These are phyloP conservation scores for Pulicaria dysenterica DNA, from an alignment of 129 eudicot species.

Conservation along the genomic window DNA sequence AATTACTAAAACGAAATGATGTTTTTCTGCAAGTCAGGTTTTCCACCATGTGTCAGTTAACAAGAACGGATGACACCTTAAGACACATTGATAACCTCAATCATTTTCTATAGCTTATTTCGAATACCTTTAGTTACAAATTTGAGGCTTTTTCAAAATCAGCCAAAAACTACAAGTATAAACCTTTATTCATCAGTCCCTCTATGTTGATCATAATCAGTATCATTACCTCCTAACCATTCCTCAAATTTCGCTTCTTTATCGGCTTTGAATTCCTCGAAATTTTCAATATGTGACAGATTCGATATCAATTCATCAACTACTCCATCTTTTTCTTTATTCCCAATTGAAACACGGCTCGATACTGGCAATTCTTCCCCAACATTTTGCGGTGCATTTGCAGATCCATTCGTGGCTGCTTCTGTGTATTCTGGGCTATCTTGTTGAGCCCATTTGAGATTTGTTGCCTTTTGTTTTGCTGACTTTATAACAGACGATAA, in stretches of 20 bases:
- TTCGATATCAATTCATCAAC: slow-evolving; percentile 38
- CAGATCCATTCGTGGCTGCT: slow-evolving; percentile 21
- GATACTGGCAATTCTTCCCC: slow-evolving; percentile 44
- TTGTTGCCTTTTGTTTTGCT: slow-evolving; percentile 56
- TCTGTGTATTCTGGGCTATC: slow-evolving; percentile 34
- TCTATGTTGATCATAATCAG: slow-evolving; percentile 10
- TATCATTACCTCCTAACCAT: slow-evolving; percentile 57
- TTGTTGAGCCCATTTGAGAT: slow-evolving; percentile 48
- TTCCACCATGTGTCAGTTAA: too few species aligned
- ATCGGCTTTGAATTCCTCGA: slow-evolving; percentile 66
- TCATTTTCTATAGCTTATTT: slow-evolving; percentile 11
- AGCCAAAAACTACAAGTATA: slow-evolving; percentile 5
- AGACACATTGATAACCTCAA: not conserved
- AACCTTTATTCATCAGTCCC: slow-evolving; percentile 27
- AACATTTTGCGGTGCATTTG: slow-evolving; percentile 22
- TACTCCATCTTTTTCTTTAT: slow-evolving; percentile 34
- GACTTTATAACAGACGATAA: slow-evolving; percentile 57
- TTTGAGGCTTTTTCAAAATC: not conserved
- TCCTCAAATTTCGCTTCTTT: slow-evolving; percentile 79
- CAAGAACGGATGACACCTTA: too few species aligned
- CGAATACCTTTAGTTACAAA: slow-evolving; percentile 27
- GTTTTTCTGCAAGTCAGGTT: too few species aligned
- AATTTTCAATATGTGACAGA: slow-evolving; percentile 41
- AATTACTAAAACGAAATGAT: too few species aligned
- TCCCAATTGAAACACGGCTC: slow-evolving; percentile 34